Conservation (phyloP, 2,329 filamentous ascomycete genomes). For the Pyrenochaeta sp. region DNA sequence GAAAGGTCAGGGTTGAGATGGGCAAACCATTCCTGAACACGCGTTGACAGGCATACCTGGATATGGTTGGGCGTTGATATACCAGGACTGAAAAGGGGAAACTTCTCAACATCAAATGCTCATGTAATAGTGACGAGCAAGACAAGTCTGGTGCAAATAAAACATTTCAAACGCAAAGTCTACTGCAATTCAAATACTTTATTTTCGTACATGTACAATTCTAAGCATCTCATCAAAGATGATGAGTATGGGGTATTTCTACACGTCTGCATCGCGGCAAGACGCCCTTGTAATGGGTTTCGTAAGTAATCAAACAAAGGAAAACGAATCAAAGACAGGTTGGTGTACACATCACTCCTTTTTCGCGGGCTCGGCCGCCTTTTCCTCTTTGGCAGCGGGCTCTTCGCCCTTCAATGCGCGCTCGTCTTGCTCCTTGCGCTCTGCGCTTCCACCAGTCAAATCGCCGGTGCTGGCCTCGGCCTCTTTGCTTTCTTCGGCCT, state of each 20-base stretch:
- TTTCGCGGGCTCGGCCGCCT: constrained; percentile 13
- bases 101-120: no score
- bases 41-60: no score
- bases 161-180: no score
- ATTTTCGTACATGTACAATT: constrained; percentile 14
- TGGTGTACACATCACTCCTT: constrained; percentile 18
- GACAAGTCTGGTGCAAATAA: no score
- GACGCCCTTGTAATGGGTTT: constrained; percentile 13
- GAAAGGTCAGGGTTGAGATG: no score
- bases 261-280: constrained; percentile 12
- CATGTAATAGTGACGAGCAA: no score
- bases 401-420: constrained; percentile 32
- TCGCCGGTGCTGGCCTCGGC: constrained; percentile 42
- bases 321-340: constrained; percentile 9
- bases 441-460: constrained; percentile 33
- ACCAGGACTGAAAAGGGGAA: no score
- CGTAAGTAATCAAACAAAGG: constrained; percentile 30
- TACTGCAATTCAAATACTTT: no score
- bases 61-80: no score
- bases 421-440: constrained; percentile 43
- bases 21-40: no score
- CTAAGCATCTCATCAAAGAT: constrained; percentile 14
- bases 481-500: constrained; percentile 32
- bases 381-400: constrained; percentile 25
- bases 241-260: constrained; percentile 25